These are phyloP conservation scores for Veloboletus limbatus DNA, from an alignment of 1,284 basidiomycete genomes.

Conservation along the genomic window DNA sequence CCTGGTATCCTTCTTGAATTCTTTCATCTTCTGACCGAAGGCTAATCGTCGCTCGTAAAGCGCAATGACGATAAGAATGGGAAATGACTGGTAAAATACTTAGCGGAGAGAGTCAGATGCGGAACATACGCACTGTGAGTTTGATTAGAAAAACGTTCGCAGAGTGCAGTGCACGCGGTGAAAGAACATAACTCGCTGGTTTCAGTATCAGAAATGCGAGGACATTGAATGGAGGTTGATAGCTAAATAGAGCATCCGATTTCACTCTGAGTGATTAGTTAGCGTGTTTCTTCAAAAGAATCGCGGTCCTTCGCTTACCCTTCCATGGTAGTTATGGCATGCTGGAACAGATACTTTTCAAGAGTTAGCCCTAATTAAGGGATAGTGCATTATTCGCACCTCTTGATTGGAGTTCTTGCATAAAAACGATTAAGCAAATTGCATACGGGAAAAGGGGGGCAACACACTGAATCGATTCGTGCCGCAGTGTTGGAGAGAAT, in stretches of 20 bases:
- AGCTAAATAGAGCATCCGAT: conserved; percentile 87
- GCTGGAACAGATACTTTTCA: conserved; percentile 80
- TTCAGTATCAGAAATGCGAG: conserved; percentile 76
- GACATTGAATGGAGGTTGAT: conserved; percentile 84
- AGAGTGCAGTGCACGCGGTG: conserved; percentile 73
- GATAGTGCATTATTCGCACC: conserved; percentile 38
- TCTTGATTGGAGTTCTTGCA: conserved; percentile 78
- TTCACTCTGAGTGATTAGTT: conserved; percentile 57
- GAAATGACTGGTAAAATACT: conserved; percentile 56
- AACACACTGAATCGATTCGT: conserved; percentile 69
- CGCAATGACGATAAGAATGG: conserved; percentile 74
- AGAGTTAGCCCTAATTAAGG: conserved; percentile 10
- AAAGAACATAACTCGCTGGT: conserved; percentile 69
- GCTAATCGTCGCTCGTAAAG: conserved; percentile 76
- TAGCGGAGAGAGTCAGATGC: neutral
- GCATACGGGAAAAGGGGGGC: neutral
- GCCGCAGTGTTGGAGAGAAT: conserved; percentile 85
- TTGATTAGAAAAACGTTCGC: conserved; percentile 83
- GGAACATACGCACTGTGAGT: conserved; percentile 43
- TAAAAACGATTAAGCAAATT: conserved; percentile 5
- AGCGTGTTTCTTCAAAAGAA: neutral
- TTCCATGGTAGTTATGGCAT: conserved; percentile 83
- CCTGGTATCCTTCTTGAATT: conserved; percentile 49
- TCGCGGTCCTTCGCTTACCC: conserved; percentile 50
- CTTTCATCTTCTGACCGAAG: conserved; percentile 46